Evolutionary conservation across 805 yeast species (phyloP).

Genomic region (Ogataea haglerorum): DNA sequence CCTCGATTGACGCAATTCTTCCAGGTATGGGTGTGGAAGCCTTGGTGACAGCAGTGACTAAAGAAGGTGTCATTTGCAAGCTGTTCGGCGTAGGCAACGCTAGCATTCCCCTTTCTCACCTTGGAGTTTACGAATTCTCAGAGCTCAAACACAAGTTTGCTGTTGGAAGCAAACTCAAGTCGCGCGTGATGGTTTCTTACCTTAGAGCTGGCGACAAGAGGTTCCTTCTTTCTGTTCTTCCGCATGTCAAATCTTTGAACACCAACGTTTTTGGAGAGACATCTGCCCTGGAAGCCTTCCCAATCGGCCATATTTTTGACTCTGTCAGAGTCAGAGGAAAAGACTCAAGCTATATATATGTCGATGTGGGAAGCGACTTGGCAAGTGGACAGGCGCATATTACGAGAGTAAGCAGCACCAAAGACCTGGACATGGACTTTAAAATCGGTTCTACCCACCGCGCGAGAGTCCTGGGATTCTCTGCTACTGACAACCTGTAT

Average conservation of each 20-base stretch:
- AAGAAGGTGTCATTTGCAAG: conserved; percentile 66
- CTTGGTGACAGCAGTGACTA: conserved; percentile 53
- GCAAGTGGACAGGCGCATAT: conserved; percentile 72
- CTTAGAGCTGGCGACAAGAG: conserved; percentile 49
- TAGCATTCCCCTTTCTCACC: conserved; percentile 65
- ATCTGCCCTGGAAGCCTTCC: conserved; percentile 60
- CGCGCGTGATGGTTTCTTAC: conserved; percentile 66
- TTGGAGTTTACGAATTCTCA: conserved; percentile 42
- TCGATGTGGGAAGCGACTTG: conserved; percentile 51
- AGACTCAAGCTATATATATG: conserved; percentile 54
- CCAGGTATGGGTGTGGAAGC: conserved; percentile 86
- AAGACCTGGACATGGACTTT: conserved; percentile 46
- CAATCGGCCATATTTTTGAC: conserved; percentile 70
- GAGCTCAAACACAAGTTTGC: conserved; percentile 58
- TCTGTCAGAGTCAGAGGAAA: conserved; percentile 57
- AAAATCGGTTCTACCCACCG: conserved; percentile 61
- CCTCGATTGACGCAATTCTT: conserved; percentile 73
- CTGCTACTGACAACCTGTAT: conserved; percentile 61
- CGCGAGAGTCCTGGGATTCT: conserved; percentile 76
- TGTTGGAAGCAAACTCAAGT: conserved; percentile 63
- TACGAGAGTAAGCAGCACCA: conserved; percentile 58
- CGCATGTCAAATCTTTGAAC: conserved; percentile 44
- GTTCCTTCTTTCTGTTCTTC: conserved; percentile 60
- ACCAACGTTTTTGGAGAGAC: conserved; percentile 21
- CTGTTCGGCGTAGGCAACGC: conserved; percentile 74